Conservation (phyloP, 805 yeast species). For the Cyberlindnera amylophila region DNA sequence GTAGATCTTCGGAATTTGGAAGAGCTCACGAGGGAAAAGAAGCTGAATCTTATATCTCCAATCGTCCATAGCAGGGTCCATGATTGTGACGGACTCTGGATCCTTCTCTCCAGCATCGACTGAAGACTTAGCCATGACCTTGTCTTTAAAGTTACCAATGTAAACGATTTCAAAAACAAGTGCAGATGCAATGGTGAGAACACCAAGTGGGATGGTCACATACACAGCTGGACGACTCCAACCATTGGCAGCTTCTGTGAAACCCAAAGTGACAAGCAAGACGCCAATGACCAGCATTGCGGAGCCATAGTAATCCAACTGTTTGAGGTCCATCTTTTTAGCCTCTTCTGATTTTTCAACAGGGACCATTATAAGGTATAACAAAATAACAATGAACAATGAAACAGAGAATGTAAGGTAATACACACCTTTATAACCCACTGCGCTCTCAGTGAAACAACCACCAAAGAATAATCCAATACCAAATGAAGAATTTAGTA, state of each 20-base stretch:
- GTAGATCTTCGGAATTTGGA: slow-evolving; percentile 28
- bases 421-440: slow-evolving; percentile 38
- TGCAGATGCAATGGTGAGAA: slow-evolving; percentile 26
- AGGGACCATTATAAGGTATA: slow-evolving; percentile 31
- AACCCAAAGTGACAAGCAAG: slow-evolving; percentile 38
- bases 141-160: slow-evolving; percentile 16
- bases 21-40: slow-evolving; percentile 29
- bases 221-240: slow-evolving; percentile 41
- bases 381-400: slow-evolving; percentile 11
- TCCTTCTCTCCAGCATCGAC: background rate
- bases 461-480: slow-evolving; percentile 41
- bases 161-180: slow-evolving; percentile 31
- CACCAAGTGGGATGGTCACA: slow-evolving; percentile 39
- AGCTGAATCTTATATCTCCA: slow-evolving; percentile 19
- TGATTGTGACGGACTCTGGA: background rate
- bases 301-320: slow-evolving; percentile 36
- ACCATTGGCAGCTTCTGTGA: slow-evolving; percentile 41
- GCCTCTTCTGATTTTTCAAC: slow-evolving; percentile 26
- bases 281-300: slow-evolving; percentile 34
- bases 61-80: background rate
- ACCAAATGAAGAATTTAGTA: slow-evolving; percentile 32
- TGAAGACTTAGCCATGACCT: slow-evolving; percentile 1
- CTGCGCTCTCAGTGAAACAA: slow-evolving; percentile 34
- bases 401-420: slow-evolving; percentile 36
- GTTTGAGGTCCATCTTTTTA: slow-evolving; percentile 17